Evolutionary conservation across 106 monocot species (phyloP), one percentile per base, ranked within the genome.

Genomic region (Iris macrosiphon): DNA sequence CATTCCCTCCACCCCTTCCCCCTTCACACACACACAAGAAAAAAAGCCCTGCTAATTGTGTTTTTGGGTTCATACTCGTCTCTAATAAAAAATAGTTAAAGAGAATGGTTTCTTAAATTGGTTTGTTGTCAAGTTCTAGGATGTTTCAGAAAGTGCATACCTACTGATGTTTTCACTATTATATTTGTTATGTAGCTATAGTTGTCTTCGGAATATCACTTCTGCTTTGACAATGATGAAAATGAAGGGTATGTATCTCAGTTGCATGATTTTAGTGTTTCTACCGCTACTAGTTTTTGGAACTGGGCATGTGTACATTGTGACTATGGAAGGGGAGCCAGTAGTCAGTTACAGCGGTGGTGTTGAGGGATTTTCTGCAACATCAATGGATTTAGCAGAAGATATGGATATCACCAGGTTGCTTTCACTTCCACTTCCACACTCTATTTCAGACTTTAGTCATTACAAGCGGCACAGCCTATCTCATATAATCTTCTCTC

Each of bases 381-480:
- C 95, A 27, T 71, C 95, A 15, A 45, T 63, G 8, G 82, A 89
- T 63, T 59, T 70, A 41, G 63, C 31, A 21, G 82, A 85, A 31
- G 74, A 83, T 10, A 77, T 86, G 56, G 89, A 96, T 69, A 71
- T 85, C 26, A 79, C 81, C 69, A 96, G 95, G 95, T 70, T n/a
- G n/a, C n/a, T 24, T 24, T 51, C 4, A 1, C 28, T 15, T 16
- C 7, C 22, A 13, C 14, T 62, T 9, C 7, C 20, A 20, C 31
- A n/a, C n/a, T n/a, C 15, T 3, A 7, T 20, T 47, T 23, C 16
- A 6, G 37, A 5, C 0, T 12, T 37, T 5, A 37, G 5, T 12
- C 12, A 12, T 37, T 12, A 7, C 12, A 37, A 12, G 37, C 12
- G 12, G 8, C 37, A 37, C 37, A 37, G 5, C 37, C 5, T 37